Conservation (phyloP, 768 basidiomycete species). For the Pleurotus djamor region DNA sequence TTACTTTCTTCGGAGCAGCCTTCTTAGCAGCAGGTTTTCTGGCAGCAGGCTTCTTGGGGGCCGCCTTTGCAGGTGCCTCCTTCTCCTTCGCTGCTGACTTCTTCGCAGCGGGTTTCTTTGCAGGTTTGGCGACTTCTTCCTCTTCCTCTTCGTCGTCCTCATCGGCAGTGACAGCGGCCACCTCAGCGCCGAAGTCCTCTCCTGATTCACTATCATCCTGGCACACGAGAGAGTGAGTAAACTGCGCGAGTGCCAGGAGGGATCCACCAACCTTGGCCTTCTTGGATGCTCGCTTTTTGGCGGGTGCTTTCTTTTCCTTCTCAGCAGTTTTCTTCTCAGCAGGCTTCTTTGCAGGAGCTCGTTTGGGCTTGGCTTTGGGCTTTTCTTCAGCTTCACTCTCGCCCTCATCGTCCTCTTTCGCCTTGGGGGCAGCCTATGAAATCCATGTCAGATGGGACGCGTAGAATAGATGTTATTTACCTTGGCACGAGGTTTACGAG, state of each 20-base stretch:
- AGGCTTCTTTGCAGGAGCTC: constrained; percentile 26
- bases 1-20: constrained; percentile 21
- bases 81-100: constrained; percentile 30
- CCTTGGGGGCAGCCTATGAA: constrained; percentile 10
- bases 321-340: constrained; percentile 28
- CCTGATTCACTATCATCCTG: constrained; percentile 35
- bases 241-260: not conserved
- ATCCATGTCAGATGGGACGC: too few species aligned
- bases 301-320: constrained; percentile 38
- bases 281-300: constrained; percentile 40
- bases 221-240: constrained; percentile 12
- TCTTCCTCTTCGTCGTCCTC: constrained; percentile 35
- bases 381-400: constrained; percentile 24
- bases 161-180: constrained; percentile 32
- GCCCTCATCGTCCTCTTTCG: constrained; percentile 31
- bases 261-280: constrained; percentile 23
- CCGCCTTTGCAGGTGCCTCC: constrained; percentile 39
- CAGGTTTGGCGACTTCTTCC: constrained; percentile 38
- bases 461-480: constrained; percentile 19
- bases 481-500: constrained; percentile 13
- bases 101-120: constrained; percentile 39
- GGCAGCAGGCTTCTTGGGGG: constrained; percentile 14
- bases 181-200: constrained; percentile 42
- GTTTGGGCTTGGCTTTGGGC: constrained; percentile 30
- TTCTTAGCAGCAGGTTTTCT: constrained; percentile 16